Conservation (phyloP, 352 stramenopile species). For the Phytophthora quininea region DNA sequence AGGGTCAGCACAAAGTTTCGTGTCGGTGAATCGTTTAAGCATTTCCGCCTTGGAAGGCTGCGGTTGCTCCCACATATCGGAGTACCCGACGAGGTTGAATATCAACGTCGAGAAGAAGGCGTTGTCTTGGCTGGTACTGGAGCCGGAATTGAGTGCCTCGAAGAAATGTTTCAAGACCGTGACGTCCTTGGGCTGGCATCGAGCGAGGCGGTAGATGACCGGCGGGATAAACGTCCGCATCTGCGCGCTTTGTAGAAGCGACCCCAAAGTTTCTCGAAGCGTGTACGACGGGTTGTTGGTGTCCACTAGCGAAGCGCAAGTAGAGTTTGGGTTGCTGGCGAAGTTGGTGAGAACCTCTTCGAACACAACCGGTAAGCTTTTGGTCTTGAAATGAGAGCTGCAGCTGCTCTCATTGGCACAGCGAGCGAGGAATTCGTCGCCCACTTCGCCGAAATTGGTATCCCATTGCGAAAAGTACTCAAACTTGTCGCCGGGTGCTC, state of each 20-base stretch:
- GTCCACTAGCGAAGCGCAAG: constrained; percentile 14
- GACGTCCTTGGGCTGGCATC: constrained; percentile 24
- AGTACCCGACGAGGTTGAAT: constrained; percentile 44
- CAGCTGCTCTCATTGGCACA: constrained; percentile 10
- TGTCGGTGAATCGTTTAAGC: constrained; percentile 14
- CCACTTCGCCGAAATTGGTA: constrained; percentile 31
- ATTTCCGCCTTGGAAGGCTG: constrained; percentile 8
- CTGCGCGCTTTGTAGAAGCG: constrained; percentile 19
- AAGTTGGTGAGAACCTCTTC: constrained; percentile 3
- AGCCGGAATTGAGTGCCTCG: not conserved
- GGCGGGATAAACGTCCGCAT: constrained; percentile 31
- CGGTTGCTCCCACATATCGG: constrained; percentile 44
- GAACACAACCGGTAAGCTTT: constrained; percentile 9
- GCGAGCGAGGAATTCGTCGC: constrained; percentile 23
- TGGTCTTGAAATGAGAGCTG: constrained; percentile 4
- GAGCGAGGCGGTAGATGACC: constrained; percentile 32
- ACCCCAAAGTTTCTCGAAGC: constrained; percentile 21
- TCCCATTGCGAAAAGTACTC: constrained; percentile 41
- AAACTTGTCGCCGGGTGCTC: constrained; percentile 18
- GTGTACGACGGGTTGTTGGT: constrained; percentile 8
- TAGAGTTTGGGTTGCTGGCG: constrained; percentile 17
- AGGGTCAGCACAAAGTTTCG: constrained; percentile 14
- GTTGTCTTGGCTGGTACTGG: constrained; percentile 5
- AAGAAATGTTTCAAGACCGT: constrained; percentile 18
- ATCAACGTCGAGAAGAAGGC: constrained; percentile 33